Percentiles rank a stretch among this genome's conserved stretches.
Conservation (phyloP, 2,329 filamentous ascomycete genomes). For the Epichloe baconii region DNA sequence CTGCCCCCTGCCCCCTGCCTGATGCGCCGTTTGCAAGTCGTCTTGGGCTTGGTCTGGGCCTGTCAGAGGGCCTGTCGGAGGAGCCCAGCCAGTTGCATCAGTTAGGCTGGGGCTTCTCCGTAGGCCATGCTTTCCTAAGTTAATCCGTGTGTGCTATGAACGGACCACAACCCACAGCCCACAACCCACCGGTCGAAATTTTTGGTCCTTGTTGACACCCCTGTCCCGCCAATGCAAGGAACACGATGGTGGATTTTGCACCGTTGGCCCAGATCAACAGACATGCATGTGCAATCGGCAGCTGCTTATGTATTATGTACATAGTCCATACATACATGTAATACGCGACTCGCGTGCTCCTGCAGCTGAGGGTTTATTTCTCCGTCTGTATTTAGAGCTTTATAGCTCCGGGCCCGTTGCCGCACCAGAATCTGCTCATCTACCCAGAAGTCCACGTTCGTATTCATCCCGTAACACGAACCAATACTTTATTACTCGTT, state of each 20-base stretch:
- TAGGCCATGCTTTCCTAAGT: too few relatives aligned
- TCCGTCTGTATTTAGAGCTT: background rate
- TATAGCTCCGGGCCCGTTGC: background rate
- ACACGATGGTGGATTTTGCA: background rate
- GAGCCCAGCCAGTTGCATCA: too few relatives aligned
- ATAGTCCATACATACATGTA: background rate
- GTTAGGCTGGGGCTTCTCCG: too few relatives aligned
- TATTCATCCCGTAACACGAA: background rate
- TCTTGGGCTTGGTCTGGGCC: too few relatives aligned
- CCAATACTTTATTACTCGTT: background rate
- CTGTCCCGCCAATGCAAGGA: conserved; percentile 4
- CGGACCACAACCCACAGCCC: too few relatives aligned
- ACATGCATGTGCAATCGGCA: background rate
- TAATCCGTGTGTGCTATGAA: too few relatives aligned
- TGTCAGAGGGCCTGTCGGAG: too few relatives aligned
- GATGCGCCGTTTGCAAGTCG: too few relatives aligned
- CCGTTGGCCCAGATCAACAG: background rate
- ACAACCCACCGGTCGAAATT: too few relatives aligned
- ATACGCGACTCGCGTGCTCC: background rate
- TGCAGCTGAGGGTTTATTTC: background rate
- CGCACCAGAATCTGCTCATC: background rate
- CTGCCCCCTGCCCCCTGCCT: too few relatives aligned
- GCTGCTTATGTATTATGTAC: too few relatives aligned
- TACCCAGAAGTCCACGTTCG: background rate
- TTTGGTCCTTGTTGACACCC: too few relatives aligned